These are phyloP conservation scores for Nymphaea thermarum DNA, from an alignment of 164 flowering plant genomes.

Conservation along the genomic window DNA sequence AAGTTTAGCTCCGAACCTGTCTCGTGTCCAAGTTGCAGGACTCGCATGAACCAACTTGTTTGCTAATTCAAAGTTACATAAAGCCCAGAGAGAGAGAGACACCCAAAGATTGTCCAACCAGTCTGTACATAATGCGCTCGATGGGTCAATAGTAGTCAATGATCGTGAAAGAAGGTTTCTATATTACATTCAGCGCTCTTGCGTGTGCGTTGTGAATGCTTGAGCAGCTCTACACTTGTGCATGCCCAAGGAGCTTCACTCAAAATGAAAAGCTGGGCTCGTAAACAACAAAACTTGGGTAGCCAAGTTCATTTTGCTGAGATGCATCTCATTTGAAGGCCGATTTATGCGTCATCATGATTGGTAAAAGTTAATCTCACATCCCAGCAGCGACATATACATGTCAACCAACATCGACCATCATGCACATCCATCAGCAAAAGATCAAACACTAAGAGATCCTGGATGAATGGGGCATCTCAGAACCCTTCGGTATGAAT, in stretches of 20 bases:
- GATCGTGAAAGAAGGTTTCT: neutral
- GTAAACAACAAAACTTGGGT: too few species aligned
- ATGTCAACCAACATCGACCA: neutral
- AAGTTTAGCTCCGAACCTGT: too few species aligned
- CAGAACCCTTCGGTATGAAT: constrained; percentile 64
- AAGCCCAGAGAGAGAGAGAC: too few species aligned
- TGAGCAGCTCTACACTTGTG: neutral
- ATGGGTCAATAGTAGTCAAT: neutral
- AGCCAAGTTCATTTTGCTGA: neutral
- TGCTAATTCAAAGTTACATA: too few species aligned
- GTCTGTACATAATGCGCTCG: neutral
- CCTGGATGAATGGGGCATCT: constrained; percentile 20
- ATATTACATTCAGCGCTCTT: neutral
- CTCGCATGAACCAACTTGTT: too few species aligned
- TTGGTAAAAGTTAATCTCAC: neutral
- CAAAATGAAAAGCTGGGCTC: neutral
- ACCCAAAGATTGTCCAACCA: too few species aligned
- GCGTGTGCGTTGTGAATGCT: neutral
- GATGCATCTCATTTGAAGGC: neutral
- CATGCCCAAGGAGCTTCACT: neutral
- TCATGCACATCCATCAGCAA: neutral
- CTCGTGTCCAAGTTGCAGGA: too few species aligned
- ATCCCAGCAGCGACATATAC: neutral
- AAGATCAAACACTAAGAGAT: neutral
- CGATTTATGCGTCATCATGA: neutral